A percentile compares a stretch with the other conserved stretches of the same genome.
phyloP scores from a whole-genome alignment of 768 basidiomycete genomes.

The Lactifluus echinatus region DNA sequence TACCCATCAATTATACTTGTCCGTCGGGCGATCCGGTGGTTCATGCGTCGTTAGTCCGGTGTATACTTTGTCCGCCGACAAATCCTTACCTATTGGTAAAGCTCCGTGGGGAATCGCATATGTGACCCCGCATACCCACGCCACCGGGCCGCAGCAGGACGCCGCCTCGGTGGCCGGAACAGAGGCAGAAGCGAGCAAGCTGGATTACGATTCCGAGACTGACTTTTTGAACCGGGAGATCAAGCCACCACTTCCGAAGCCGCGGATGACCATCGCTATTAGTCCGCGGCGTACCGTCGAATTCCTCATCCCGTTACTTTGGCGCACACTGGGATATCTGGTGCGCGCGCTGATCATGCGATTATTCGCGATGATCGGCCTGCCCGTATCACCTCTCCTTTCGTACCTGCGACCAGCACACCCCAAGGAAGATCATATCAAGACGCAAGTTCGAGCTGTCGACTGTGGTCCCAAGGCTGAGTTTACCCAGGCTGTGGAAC shows the following conservation, averaged over 20 bases:
- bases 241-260: not conserved
- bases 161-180: not conserved
- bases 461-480: not conserved
- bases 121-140: slow-evolving; percentile 26
- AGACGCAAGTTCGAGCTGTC: not conserved
- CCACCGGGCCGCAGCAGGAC: slow-evolving; percentile 11
- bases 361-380: slow-evolving; percentile 6
- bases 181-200: slow-evolving; percentile 2
- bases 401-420: not conserved
- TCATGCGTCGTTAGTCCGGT: slow-evolving; percentile 27
- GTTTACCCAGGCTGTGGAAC: not conserved
- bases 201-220: slow-evolving; percentile 9
- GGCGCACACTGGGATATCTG: slow-evolving; percentile 12
- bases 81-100: slow-evolving; percentile 14
- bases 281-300: slow-evolving; percentile 10
- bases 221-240: slow-evolving; percentile 14
- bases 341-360: slow-evolving; percentile 16
- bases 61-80: slow-evolving; percentile 19
- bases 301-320: slow-evolving; percentile 15
- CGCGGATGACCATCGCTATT: not conserved
- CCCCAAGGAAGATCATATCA: not conserved
- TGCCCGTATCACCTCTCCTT: not conserved
- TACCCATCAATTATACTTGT: slow-evolving; percentile 22
- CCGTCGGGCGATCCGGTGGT: slow-evolving; percentile 24
- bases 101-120: slow-evolving; percentile 29